Evolutionary conservation across 1,284 basidiomycete genomes (phyloP).

Genomic region (Microbotryum saponariae): DNA sequence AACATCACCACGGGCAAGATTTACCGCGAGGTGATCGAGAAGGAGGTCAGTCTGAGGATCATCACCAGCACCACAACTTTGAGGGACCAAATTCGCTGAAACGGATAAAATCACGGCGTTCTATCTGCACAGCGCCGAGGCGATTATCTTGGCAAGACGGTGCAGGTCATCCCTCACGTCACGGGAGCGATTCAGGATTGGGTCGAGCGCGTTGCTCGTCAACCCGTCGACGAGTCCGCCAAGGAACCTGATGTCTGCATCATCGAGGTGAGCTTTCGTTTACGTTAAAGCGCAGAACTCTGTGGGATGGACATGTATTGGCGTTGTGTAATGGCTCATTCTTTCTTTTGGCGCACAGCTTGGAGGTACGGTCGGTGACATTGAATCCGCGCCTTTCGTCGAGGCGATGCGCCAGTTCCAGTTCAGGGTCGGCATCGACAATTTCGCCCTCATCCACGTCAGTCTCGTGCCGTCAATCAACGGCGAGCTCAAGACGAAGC

Average conservation of each 20-base stretch:
- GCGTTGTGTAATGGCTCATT: not conserved
- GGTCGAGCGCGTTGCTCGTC: conserved; percentile 89
- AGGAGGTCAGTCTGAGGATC: conserved; percentile 53
- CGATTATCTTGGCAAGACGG: conserved; percentile 96
- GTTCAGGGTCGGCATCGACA: conserved; percentile 93
- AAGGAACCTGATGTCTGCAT: conserved; percentile 95
- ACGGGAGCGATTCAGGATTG: conserved; percentile 98
- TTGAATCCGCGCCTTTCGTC: conserved; percentile 93
- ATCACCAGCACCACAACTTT: not conserved
- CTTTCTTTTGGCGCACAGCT: conserved; percentile 50
- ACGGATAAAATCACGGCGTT: not conserved
- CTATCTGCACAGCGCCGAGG: conserved; percentile 65
- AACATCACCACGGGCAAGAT: conserved; percentile 99
- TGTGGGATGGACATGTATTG: no score
- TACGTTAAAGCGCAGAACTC: no score
- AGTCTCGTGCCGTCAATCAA: conserved; percentile 97
- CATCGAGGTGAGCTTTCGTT: conserved; percentile 58
- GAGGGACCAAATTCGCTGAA: not conserved
- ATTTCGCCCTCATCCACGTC: conserved; percentile 96
- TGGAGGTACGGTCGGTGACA: conserved; percentile 92
- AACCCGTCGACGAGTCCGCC: conserved; percentile 89
- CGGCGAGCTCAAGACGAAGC: conserved; percentile 98
- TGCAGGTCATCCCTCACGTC: conserved; percentile 94
- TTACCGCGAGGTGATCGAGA: conserved; percentile 93
- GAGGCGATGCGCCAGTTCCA: conserved; percentile 99